Base-by-base conservation (phyloP, 202 grass and related monocot species). In the Zizania palustris region DNA sequence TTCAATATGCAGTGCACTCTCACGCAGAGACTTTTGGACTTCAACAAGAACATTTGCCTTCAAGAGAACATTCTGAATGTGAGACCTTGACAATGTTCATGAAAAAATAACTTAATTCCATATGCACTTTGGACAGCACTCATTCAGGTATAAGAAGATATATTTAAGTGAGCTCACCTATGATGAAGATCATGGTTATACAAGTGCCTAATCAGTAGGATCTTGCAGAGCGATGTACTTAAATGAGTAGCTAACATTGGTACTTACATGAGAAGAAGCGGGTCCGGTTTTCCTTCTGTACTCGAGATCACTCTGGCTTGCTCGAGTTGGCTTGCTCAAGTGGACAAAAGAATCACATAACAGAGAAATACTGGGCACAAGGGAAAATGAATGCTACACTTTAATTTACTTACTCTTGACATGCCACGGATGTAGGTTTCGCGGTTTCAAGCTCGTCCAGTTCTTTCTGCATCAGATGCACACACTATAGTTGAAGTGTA, bases 261-360 rank as follows among this genome's bases (percentile, higher is more conserved):
- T 35, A 88, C 92, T 88, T 74, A 98, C 95, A 88, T 65, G 70
- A 89, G 91, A 85, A 98, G 91, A 59, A 98, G 89, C 0, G 95
- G 86, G 48, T 98, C 95, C 18, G 95, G 85, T 76, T 90, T 90
- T 68, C 91, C 95, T 82, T 92, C 80, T 46, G 86, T 92, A 68
- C 91, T 87, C 37, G 82, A 73, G 71, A 95, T 77, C 72, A 90
- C 89, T 65, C 95, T 98, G 83, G 67, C 44, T 78, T n/a, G n/a
- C n/a, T n/a, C n/a, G n/a, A n/a, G n/a, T n/a, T n/a, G n/a, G n/a
- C n/a, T n/a, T 70, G 13, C 18, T 71, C 57, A 82, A 38, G 39
- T 75, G 44, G 69, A 62, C 10, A 62, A 53, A 20, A 60, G 9
- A 36, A 60, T 63, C 43, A 83, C 48, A 12, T 63, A 60, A 39